Evolutionary conservation across 306 rosid genomes (phyloP), one percentile per base, ranked within the genome.

Genomic region (Trichosanthes truncata): DNA sequence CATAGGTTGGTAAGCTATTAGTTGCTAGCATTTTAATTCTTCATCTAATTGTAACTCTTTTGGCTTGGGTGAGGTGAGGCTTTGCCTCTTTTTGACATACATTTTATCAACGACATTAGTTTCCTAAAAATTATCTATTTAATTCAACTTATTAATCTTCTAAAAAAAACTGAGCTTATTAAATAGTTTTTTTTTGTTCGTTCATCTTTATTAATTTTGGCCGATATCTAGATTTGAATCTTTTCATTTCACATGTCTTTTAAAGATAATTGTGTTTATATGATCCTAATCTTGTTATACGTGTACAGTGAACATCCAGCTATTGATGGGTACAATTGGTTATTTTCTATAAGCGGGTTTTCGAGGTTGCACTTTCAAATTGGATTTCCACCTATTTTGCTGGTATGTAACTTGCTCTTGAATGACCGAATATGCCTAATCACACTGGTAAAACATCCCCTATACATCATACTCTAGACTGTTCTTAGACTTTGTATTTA

Each of bases 321-420:
- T 49, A 80, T 92, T 74, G 82, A 87, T 67, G 97, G 98, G 78
- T 94, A 87, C 85, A 86, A 85, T 77, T 94, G 97, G 85, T 88
- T 94, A 68, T 91, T 90, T 79, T 31, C 86, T 48, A 79, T 80
- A 74, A 80, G 88, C 55, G 97, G 97, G 57, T 92, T 94, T 85
- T 85, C 93, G 21, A 82, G 89, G 82, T 33, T 74, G 68, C 88
- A 76, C 76, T 76, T 89, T 79, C 84, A 82, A 49, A 46, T 10
- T 40, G 88, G 89, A 62, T 88, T 89, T 81, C 97, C 92, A 3
- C 95, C 87, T 3, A 76, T 92, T 79, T 73, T 78, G 74, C 84
- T 87, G 97, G 98, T 94, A 84, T 36, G 26, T 17, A 31, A 35
- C 60, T 23, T 17, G 45, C 49, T 60, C 61, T 69, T 35, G 74